Conservation (phyloP, 2,329 filamentous ascomycete genomes). For the Huntiella decipiens region DNA sequence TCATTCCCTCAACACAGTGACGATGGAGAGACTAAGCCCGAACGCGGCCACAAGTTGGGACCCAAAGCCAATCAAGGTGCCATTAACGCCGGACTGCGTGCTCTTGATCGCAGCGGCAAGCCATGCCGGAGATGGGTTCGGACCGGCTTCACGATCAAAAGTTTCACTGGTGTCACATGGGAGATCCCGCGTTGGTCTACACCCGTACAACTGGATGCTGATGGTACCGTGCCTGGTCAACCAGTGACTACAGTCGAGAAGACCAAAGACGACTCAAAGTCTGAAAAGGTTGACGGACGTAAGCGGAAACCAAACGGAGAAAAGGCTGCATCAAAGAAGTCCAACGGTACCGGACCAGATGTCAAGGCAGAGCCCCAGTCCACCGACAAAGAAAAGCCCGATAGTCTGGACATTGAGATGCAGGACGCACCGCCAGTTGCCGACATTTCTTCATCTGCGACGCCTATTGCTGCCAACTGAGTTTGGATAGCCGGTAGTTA, state of each 20-base stretch:
- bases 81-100: conserved; percentile 89
- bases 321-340: background rate
- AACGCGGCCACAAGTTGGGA: conserved; percentile 59
- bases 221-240: background rate
- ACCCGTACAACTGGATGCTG: conserved; percentile 34
- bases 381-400: conserved; percentile 31
- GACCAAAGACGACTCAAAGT: background rate
- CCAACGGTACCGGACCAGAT: conserved; percentile 19
- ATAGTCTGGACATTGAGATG: conserved; percentile 33
- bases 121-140: conserved; percentile 84
- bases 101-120: conserved; percentile 78
- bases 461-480: conserved; percentile 25
- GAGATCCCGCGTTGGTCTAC: conserved; percentile 67
- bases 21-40: conserved; percentile 38
- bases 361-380: background rate
- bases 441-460: conserved; percentile 33
- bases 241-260: background rate
- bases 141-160: conserved; percentile 69
- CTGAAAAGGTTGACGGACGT: background rate
- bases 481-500: background rate
- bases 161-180: conserved; percentile 78
- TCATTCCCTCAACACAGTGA: conserved; percentile 23
- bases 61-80: conserved; percentile 94
- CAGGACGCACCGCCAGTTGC: conserved; percentile 33
- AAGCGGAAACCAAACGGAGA: background rate